A percentile compares a stretch with the other conserved stretches of the same genome.
Evolutionary conservation across 352 stramenopile genomes (phyloP).

Genomic region (Lagenidium sp.): DNA sequence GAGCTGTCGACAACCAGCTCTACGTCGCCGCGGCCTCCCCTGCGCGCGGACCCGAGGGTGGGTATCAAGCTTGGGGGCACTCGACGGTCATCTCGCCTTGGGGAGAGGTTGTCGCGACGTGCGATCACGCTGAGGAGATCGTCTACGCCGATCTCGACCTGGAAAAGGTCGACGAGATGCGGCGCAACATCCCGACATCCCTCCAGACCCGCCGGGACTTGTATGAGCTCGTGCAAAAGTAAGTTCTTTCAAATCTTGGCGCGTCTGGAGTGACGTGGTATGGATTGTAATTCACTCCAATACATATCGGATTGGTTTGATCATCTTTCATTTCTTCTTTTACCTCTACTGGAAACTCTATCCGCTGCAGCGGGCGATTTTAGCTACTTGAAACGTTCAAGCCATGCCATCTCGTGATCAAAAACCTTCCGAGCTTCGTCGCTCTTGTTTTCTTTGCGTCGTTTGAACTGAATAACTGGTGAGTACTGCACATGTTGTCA

Average conservation of each 20-base stretch:
- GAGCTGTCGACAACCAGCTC: slow-evolving; percentile 93
- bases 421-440: slow-evolving; percentile 52
- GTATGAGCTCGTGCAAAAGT: slow-evolving; percentile 89
- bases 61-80: slow-evolving; percentile 99
- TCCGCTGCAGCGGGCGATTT: no score
- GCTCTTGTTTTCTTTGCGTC: slow-evolving; percentile 50
- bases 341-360: no score
- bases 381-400: slow-evolving; percentile 39
- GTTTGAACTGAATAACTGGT: slow-evolving; percentile 70
- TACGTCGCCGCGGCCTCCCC: slow-evolving; percentile 96
- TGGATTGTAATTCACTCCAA: not conserved
- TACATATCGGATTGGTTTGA: no score
- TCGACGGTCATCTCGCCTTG: slow-evolving; percentile 96
- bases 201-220: slow-evolving; percentile 93
- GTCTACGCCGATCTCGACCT: slow-evolving; percentile 97
- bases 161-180: slow-evolving; percentile 91
- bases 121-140: slow-evolving; percentile 88
- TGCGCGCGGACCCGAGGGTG: slow-evolving; percentile 88
- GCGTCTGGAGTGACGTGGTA: no score
- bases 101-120: slow-evolving; percentile 95
- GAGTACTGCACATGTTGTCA: slow-evolving; percentile 40
- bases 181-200: slow-evolving; percentile 94
- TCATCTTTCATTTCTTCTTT: no score
- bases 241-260: no score
- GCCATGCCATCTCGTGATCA: slow-evolving; percentile 72